A percentile compares a stretch with the other conserved stretches of the same genome.
These are phyloP conservation scores for Ganoderma boninense DNA, from an alignment of 1,284 basidiomycete species.

Conservation along the genomic window DNA sequence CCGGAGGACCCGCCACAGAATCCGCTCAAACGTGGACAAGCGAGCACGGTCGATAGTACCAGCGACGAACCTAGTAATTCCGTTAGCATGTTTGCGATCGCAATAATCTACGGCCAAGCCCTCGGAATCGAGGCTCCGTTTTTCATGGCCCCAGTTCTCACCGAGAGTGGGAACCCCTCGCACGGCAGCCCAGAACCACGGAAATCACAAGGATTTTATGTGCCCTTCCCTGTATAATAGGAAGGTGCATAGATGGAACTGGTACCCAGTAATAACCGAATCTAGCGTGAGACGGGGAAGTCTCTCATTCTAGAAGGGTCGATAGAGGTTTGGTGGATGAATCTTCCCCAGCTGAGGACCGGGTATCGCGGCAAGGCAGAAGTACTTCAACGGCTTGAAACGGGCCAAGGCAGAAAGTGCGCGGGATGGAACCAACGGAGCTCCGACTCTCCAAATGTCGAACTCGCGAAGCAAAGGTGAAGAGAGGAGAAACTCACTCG, in stretches of 20 bases:
- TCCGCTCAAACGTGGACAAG: slow-evolving; percentile 95
- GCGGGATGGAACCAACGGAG: neutral
- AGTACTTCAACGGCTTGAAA: neutral
- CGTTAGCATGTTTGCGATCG: neutral
- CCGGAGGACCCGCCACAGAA: slow-evolving; percentile 97
- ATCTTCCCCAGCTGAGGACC: neutral
- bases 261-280: neutral
- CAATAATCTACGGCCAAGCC: neutral
- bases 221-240: neutral
- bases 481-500: slow-evolving; percentile 62
- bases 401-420: neutral
- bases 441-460: neutral
- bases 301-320: neutral
- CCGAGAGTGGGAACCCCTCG: neutral
- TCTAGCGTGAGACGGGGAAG: neutral
- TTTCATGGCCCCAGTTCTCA: neutral
- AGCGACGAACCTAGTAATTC: slow-evolving; percentile 80
- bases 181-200: neutral
- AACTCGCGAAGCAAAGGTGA: neutral
- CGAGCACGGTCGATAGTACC: slow-evolving; percentile 96
- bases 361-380: neutral
- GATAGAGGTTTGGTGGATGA: neutral
- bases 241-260: neutral
- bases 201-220: neutral
- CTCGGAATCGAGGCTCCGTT: neutral